These are phyloP conservation scores for Lipomyces lipofer DNA, from an alignment of 805 yeast genomes.

Conservation along the genomic window DNA sequence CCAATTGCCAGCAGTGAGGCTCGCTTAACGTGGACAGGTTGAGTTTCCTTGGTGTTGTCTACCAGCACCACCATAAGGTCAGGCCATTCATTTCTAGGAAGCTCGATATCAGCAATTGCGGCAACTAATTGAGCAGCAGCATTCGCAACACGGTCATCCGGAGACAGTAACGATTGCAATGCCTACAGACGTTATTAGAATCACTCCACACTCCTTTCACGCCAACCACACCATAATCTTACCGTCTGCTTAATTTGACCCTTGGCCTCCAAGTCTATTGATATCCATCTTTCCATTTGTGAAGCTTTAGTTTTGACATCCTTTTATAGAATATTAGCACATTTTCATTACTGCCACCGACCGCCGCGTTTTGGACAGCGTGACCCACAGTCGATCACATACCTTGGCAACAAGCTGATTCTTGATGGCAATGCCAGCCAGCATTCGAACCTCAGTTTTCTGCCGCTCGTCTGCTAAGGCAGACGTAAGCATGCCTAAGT, in stretches of 20 bases:
- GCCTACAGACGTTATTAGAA: too few species aligned
- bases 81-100: conserved; percentile 86
- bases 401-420: conserved; percentile 80
- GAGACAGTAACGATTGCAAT: conserved; percentile 60
- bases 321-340: conserved; percentile 15
- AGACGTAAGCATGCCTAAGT: conserved; percentile 65
- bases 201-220: neutral
- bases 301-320: conserved; percentile 58
- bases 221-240: conserved; percentile 26
- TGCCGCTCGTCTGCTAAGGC: conserved; percentile 66
- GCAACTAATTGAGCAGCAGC: conserved; percentile 93
- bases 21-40: conserved; percentile 77
- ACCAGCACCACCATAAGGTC: conserved; percentile 81
- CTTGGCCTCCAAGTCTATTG: conserved; percentile 56
- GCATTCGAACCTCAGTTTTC: conserved; percentile 79
- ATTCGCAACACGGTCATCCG: conserved; percentile 76
- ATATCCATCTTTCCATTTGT: conserved; percentile 74
- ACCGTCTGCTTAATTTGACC: conserved; percentile 60
- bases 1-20: conserved; percentile 89
- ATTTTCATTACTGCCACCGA: neutral
- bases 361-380: conserved; percentile 1
- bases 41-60: conserved; percentile 77
- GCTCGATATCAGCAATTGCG: conserved; percentile 93
- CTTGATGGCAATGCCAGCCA: conserved; percentile 86
- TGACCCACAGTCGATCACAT: neutral